Conservation (phyloP, 2,329 filamentous ascomycete genomes). For the Phialophora macrospora region DNA sequence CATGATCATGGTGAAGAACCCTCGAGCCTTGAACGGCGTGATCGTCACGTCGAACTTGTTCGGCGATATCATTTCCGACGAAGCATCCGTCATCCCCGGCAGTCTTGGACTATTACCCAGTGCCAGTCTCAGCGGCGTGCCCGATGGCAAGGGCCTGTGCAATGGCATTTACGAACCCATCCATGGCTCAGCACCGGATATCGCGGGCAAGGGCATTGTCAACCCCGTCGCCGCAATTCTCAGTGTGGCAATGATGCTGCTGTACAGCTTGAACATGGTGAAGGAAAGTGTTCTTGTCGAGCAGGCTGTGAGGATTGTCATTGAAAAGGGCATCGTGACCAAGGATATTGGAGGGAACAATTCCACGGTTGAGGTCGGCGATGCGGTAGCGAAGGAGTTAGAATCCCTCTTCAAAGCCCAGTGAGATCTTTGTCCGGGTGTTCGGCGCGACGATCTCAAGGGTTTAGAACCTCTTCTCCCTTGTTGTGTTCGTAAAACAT, state of each 20-base stretch:
- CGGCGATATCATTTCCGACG: constrained; percentile 94
- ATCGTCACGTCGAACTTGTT: constrained; percentile 93
- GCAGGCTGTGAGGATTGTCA: constrained; percentile 75
- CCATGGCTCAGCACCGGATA: constrained; percentile 91
- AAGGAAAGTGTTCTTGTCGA: constrained; percentile 79
- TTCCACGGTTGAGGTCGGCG: constrained; percentile 77
- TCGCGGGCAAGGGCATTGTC: constrained; percentile 87
- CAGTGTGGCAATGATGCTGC: constrained; percentile 92
- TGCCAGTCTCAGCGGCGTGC: constrained; percentile 83
- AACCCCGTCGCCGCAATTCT: constrained; percentile 92
- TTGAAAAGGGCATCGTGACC: constrained; percentile 79
- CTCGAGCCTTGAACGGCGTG: constrained; percentile 82
- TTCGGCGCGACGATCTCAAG: background rate
- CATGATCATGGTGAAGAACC: constrained; percentile 97
- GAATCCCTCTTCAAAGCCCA: constrained; percentile 64
- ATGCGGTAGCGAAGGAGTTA: constrained; percentile 78
- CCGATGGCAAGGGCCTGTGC: constrained; percentile 67
- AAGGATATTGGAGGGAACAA: constrained; percentile 81
- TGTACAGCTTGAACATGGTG: constrained; percentile 83
- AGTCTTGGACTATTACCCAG: constrained; percentile 86
- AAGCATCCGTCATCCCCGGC: constrained; percentile 92
- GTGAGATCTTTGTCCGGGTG: background rate
- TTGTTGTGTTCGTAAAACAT: background rate
- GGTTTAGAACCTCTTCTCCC: background rate
- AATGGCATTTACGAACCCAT: constrained; percentile 99